Evolutionary conservation across 192 early-diverging fungal genomes (phyloP).

Genomic region (Obelidium mucronatum): DNA sequence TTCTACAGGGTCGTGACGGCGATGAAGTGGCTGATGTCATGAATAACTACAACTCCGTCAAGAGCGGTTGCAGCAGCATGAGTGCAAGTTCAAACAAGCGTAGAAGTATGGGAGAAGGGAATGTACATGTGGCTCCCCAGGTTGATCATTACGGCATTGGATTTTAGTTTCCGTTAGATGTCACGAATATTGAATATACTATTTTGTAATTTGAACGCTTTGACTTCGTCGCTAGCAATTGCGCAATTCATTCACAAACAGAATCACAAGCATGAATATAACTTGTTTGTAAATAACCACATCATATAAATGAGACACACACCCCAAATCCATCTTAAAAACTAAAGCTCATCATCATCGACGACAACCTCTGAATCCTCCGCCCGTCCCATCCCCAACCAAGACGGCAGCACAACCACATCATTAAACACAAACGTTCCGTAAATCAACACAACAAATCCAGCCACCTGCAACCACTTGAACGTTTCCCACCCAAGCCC

Average conservation of each 20-base stretch:
- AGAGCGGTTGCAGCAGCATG: not conserved
- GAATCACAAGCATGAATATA: not conserved
- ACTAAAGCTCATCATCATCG: not conserved
- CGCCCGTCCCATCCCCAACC: constrained; percentile 10
- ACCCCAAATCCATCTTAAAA: no score
- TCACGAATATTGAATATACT: no score
- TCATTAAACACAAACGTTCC: constrained; percentile 40
- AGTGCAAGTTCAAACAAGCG: not conserved
- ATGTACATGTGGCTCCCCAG: not conserved
- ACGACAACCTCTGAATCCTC: not conserved
- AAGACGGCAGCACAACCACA: constrained; percentile 13
- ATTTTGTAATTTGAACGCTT: no score
- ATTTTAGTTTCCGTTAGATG: not conserved
- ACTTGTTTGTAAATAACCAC: not conserved
- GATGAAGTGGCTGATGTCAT: not conserved
- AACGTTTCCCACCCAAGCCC: constrained; percentile 96
- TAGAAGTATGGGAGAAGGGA: not conserved
- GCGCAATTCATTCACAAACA: no score
- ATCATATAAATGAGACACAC: not conserved
- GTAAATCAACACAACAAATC: constrained; percentile 65
- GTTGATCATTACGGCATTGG: not conserved
- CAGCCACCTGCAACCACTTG: constrained; percentile 90
- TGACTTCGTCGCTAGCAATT: no score
- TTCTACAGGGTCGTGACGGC: not conserved
- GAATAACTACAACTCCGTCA: no score